Base-by-base conservation (phyloP, 345 rosid species). In the Salix koriyanagi region DNA sequence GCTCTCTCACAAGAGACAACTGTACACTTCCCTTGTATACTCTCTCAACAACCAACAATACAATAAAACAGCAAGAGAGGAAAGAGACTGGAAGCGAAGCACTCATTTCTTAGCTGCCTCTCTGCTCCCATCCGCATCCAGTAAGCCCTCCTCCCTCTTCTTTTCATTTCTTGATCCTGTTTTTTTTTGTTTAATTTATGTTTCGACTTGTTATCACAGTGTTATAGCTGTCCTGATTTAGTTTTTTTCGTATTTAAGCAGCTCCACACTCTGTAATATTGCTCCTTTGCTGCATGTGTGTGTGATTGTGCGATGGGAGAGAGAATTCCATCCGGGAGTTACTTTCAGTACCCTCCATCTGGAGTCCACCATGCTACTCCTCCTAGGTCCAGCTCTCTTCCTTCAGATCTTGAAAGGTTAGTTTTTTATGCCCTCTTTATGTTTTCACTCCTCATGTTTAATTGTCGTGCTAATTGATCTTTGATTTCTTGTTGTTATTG, bases 241-340 rank as follows among this genome's bases (percentile, higher is more conserved):
- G 19, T 6, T 21, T 1, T 16, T 42, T 62, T 23, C 39, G 15
- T 36, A 37, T 46, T 65, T 21, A 12, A 72, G 42, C 82, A 79
- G 82, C 10, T 70, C 8, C 44, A 62, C 6, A 67, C 68, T 9
- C 68, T 41, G 56, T 48, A 23, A 56, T 60, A n/a, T 4, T n/a
- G 26, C 13, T 58, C 28, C 56, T 62, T 44, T 34, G 48, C 26
- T 46, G 19, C 26, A 13, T 69, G 54, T 54, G 80, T 69, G 4
- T 23, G 64, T 77, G 71, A 60, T 28, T 71, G 72, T 72, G 84
- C 82, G 85, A 94, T 94, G 95, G 98, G 90, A 71, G 97, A 92
- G 77, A 91, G 97, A 88, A 92, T 94, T 82, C 84, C 84, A 65
- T 88, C 93, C 0, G 95, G 97, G 72, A 92, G 97, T 81, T 94